These are phyloP conservation scores for Spathaspora sp. DNA, from an alignment of 1,139 yeast genomes.

Conservation along the genomic window DNA sequence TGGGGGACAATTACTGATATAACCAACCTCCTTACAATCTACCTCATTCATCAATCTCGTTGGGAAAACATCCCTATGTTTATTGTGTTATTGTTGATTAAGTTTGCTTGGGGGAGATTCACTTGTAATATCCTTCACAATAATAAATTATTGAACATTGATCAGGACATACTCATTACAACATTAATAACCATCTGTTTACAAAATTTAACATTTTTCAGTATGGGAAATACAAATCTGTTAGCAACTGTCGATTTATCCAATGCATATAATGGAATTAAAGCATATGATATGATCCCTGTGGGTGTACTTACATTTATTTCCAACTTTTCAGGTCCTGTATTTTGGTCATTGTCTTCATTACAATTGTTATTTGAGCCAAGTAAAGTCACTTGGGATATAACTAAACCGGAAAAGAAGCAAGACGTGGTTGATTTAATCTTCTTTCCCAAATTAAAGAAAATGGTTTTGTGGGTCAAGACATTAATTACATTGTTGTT, in stretches of 20 bases:
- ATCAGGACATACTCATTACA: conserved; percentile 22
- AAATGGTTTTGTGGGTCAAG: conserved; percentile 35
- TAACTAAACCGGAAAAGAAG: conserved; percentile 4
- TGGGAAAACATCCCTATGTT: conserved; percentile 71
- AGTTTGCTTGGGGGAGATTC: conserved; percentile 22
- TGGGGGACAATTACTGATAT: conserved; percentile 40
- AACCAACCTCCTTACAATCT: conserved; percentile 45
- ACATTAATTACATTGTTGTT: conserved; percentile 43
- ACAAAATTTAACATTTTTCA: conserved; percentile 80
- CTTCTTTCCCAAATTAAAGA: conserved; percentile 24
- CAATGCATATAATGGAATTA: conserved; percentile 88
- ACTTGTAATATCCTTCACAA: conserved; percentile 4
- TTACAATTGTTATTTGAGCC: conserved; percentile 45
- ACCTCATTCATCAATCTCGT: conserved; percentile 71
- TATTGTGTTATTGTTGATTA: conserved; percentile 46
- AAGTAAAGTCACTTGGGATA: conserved; percentile 14
- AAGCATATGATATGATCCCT: conserved; percentile 60
- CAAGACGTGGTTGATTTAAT: conserved; percentile 13
- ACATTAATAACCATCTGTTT: conserved; percentile 33
- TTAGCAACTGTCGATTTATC: conserved; percentile 87
- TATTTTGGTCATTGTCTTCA: conserved; percentile 74
- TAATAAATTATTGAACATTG: conserved; percentile 15
- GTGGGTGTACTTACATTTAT: conserved; percentile 81
- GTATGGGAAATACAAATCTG: conserved; percentile 89
- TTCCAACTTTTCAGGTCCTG: conserved; percentile 82